Evolutionary conservation across 2,329 filamentous ascomycete genomes (phyloP).

Genomic region (Colletotrichum scovillei): DNA sequence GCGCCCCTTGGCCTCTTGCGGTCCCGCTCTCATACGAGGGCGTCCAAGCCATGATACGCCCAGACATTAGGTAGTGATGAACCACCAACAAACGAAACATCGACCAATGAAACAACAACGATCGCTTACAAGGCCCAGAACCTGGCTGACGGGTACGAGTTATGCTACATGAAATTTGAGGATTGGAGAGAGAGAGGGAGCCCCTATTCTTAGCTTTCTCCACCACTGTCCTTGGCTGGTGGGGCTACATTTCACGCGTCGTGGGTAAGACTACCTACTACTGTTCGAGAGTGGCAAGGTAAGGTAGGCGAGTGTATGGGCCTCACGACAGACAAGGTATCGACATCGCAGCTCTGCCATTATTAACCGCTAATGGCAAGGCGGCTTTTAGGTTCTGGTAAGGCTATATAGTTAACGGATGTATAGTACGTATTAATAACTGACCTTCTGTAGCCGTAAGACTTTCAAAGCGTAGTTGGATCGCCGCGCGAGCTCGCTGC

Average conservation of each 20-base stretch:
- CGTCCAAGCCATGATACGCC: background rate
- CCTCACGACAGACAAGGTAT: no score
- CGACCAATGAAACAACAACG: background rate
- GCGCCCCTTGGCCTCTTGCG: background rate
- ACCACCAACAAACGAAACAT: background rate
- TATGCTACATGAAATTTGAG: background rate
- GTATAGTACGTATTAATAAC: no score
- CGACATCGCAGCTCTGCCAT: no score
- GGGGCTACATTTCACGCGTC: no score
- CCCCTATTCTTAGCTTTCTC: background rate
- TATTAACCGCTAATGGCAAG: background rate
- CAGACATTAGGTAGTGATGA: background rate
- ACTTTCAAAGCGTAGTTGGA: no score
- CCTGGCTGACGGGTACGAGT: background rate
- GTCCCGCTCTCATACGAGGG: background rate
- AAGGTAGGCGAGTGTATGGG: no score
- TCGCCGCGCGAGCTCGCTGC: no score
- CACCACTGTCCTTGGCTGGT: background rate
- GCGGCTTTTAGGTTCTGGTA: no score
- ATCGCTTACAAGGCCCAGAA: background rate
- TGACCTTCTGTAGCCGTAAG: no score
- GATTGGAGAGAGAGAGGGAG: background rate
- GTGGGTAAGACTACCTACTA: no score
- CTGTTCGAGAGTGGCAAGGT: no score
- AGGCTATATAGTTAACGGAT: no score